phyloP scores from a whole-genome alignment of 108 stramenopile genomes.

The Pseudonitzschia delicatissima region DNA sequence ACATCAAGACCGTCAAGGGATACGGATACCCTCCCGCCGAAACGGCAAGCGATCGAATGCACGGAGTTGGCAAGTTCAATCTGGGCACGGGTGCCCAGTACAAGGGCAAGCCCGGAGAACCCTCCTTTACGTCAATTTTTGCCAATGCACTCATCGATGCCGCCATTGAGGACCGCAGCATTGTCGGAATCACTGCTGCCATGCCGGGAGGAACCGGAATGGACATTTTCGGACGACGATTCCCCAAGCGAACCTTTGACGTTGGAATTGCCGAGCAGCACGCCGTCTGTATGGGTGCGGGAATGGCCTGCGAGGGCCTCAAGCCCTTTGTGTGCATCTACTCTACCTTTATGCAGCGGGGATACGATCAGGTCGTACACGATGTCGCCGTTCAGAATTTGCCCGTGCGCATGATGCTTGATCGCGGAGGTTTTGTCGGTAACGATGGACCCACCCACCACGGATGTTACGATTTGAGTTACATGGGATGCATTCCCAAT shows the following conservation, averaged over 20 bases:
- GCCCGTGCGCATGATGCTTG: constrained; percentile 93
- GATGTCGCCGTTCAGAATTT: constrained; percentile 96
- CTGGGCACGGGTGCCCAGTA: constrained; percentile 90
- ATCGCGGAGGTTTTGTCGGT: constrained; percentile 94
- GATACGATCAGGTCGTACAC: constrained; percentile 96
- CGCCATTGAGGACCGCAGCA: constrained; percentile 86
- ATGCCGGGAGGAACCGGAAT: constrained; percentile 99
- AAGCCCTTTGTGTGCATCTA: constrained; percentile 98
- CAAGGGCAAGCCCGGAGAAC: constrained; percentile 74
- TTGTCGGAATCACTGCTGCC: constrained; percentile 97
- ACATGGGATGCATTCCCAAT: constrained; percentile 94
- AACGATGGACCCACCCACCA: constrained; percentile 98
- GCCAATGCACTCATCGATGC: constrained; percentile 90
- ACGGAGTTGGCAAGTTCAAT: constrained; percentile 97
- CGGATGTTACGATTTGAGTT: constrained; percentile 91
- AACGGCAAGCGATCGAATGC: constrained; percentile 92
- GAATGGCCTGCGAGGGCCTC: constrained; percentile 95
- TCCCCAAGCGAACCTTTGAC: constrained; percentile 96
- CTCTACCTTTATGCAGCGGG: constrained; percentile 96
- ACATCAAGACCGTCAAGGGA: constrained; percentile 94
- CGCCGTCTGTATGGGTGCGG: constrained; percentile 96
- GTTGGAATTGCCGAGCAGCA: constrained; percentile 99
- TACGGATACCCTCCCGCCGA: constrained; percentile 95
- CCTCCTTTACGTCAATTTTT: constrained; percentile 91
- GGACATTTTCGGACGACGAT: constrained; percentile 95